phyloP scores from a whole-genome alignment of 2,329 filamentous ascomycete genomes.

The Aspergillus brunneoviolaceus region DNA sequence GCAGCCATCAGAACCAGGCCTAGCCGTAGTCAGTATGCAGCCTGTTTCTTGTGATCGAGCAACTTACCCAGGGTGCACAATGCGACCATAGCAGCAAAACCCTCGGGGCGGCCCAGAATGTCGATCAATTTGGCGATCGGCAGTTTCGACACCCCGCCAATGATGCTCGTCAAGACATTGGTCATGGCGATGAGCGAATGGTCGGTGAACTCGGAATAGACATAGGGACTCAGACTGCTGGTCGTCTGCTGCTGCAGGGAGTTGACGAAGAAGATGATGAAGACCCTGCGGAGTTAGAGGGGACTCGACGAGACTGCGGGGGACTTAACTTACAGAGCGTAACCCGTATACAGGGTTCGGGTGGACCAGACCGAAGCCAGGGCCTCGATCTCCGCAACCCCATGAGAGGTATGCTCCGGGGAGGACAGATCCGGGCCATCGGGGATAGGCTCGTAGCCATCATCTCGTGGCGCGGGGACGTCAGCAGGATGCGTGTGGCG shows the following conservation, averaged over 20 bases:
- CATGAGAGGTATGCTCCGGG: slow-evolving; percentile 1
- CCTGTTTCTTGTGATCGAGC: not conserved
- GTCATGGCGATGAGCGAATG: slow-evolving; percentile 23
- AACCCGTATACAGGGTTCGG: slow-evolving; percentile 1
- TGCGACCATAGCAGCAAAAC: slow-evolving; percentile 35
- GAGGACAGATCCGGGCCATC: not conserved
- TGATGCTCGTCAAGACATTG: slow-evolving; percentile 54
- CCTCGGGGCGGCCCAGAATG: slow-evolving; percentile 62
- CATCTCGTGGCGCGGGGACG: not conserved
- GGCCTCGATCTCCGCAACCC: slow-evolving; percentile 11
- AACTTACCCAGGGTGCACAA: slow-evolving; percentile 2
- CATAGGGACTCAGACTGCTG: slow-evolving; percentile 10
- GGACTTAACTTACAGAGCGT: slow-evolving; percentile 8
- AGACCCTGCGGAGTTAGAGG: slow-evolving; percentile 5
- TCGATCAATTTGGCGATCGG: slow-evolving; percentile 63
- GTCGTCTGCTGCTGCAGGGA: slow-evolving; percentile 8
- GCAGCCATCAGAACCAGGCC: slow-evolving; percentile 62
- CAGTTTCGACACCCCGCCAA: slow-evolving; percentile 58
- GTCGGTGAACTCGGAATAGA: slow-evolving; percentile 9
- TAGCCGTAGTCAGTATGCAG: not conserved
- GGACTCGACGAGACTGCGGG: not conserved
- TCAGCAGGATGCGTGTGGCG: not conserved
- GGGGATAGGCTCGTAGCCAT: slow-evolving; percentile 6
- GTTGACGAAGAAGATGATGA: slow-evolving; percentile 13
- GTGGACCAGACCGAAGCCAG: slow-evolving; percentile 11